phyloP scores from a whole-genome alignment of 139 green algal species.

The Ettlia oleoabundans region DNA sequence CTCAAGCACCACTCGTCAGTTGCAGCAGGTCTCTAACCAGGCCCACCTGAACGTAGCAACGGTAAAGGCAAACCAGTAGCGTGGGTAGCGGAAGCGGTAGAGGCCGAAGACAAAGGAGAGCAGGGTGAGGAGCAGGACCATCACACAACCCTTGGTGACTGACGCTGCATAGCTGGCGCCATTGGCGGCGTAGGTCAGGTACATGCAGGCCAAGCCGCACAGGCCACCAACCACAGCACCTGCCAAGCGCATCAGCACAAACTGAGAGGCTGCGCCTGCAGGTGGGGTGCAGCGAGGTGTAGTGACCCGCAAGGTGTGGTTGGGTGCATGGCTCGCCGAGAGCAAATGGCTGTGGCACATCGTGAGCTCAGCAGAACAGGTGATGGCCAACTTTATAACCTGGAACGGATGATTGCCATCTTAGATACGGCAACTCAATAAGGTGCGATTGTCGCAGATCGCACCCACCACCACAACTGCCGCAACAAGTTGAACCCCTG shows the following conservation, averaged over 20 bases:
- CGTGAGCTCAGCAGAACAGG: too few species aligned
- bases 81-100: conserved; percentile 22
- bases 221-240: conserved; percentile 25
- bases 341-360: too few species aligned
- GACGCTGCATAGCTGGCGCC: conserved; percentile 16
- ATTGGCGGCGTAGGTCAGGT: conserved; percentile 38
- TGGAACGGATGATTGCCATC: too few species aligned
- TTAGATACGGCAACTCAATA: background rate
- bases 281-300: too few species aligned
- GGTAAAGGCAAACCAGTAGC: conserved; percentile 38
- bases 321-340: too few species aligned
- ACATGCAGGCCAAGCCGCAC: conserved; percentile 22
- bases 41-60: conserved; percentile 34
- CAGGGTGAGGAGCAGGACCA: conserved; percentile 1
- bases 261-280: conserved; percentile 24
- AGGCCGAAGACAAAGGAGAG: conserved; percentile 17
- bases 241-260: conserved; percentile 33
- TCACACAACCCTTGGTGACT: conserved; percentile 32
- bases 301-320: background rate
- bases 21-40: too few species aligned
- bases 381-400: too few species aligned
- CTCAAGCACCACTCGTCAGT: too few species aligned
- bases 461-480: background rate
- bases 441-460: background rate
- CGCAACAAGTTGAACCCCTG: too few species aligned